These are phyloP conservation scores for Trametes pubescens DNA, from an alignment of 1,284 basidiomycete genomes.

Conservation along the genomic window DNA sequence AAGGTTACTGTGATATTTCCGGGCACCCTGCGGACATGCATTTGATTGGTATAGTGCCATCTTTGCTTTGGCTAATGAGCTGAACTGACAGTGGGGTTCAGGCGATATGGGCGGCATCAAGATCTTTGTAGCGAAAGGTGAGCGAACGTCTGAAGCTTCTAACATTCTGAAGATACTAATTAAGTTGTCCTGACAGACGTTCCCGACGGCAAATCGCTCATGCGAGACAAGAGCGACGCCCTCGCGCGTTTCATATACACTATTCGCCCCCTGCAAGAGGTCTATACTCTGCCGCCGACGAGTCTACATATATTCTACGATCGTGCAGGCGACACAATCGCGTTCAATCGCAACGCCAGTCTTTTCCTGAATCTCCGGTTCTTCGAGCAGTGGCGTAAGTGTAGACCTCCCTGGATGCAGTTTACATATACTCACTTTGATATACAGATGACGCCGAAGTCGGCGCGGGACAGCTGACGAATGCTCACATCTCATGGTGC, in stretches of 20 bases:
- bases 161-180: constrained; percentile 13
- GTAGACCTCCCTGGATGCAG: constrained; percentile 8
- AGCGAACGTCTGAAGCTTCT: constrained; percentile 21
- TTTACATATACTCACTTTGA: constrained; percentile 11
- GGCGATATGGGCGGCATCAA: constrained; percentile 72
- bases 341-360: constrained; percentile 92
- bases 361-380: constrained; percentile 92
- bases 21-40: constrained; percentile 72
- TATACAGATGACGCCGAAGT: constrained; percentile 76
- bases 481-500: constrained; percentile 85
- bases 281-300: constrained; percentile 71
- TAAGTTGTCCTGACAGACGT: constrained; percentile 53
- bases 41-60: constrained; percentile 57
- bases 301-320: constrained; percentile 93
- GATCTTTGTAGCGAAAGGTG: constrained; percentile 76
- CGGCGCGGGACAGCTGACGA: constrained; percentile 58
- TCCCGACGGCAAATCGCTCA: constrained; percentile 56
- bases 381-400: constrained; percentile 89
- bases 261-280: constrained; percentile 60
- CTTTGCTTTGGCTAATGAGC: not conserved
- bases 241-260: constrained; percentile 77
- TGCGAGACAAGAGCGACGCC: constrained; percentile 58
- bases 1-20: constrained; percentile 85
- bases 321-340: constrained; percentile 81
- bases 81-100: constrained; percentile 35